Base-by-base conservation (phyloP, 306 rosid genomes). In the Trifolium fragiferum region DNA sequence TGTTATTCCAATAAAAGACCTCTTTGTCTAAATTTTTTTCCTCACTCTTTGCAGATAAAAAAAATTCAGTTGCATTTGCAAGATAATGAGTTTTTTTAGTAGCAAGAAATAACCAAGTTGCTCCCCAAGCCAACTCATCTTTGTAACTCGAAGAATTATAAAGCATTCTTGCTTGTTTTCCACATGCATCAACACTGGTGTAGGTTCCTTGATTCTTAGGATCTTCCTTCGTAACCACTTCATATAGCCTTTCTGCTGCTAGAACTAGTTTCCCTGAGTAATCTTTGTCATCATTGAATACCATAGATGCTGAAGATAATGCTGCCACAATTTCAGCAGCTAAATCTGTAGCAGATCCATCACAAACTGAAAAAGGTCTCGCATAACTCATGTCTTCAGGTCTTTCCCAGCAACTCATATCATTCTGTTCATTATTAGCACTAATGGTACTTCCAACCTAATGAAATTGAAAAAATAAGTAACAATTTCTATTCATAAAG, bases 41-140 rank as follows among this genome's bases (percentile, higher is more conserved):
- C 75, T 73, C 46, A 4, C 25, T 80, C 58, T 62, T 80, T 19
- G 93, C 89, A 1, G 83, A 72, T 21, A 71, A 61, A 72, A 85
- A 86, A 37, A 54, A n/a, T 3, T 59, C 60, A 13, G 86, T 87
- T 40, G 87, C 91, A 72, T 79, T 85, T 54, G 76, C 51, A 61
- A 90, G 88, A 79, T 85, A 78, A 54, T 86, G 72, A 54, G 55
- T 7, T 27, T 87, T 81, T 46, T 81, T 80, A 33, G 96, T 89
- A 30, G 93, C 90, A 18, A 90, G 86, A 78, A 64, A 87, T 66
- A 93, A 72, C 97, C 98, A 93, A 47, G 96, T 85, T 73, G 87
- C 96, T 77, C 90, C 98, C 97, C 96, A 93, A 4, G 90, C 84
- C 72, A 93, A 47, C 77, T 93, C 97, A 68, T 93, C 98, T 76